phyloP scores from a whole-genome alignment of 2,329 filamentous ascomycete genomes.

The Aureobasidium namibiae region DNA sequence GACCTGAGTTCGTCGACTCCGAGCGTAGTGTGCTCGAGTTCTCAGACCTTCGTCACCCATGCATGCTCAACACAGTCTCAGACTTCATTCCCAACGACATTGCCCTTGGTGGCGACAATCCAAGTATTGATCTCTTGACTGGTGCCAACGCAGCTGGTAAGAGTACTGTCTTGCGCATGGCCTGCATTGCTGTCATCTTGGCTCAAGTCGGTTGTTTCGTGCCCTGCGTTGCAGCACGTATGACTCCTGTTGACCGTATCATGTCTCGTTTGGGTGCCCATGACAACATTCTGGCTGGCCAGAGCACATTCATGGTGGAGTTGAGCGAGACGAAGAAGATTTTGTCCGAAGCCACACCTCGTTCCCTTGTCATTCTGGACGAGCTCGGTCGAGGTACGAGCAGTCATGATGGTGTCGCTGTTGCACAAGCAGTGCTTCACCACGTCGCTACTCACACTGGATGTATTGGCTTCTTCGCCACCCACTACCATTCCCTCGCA shows the following conservation, averaged over 20 bases:
- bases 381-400: conserved; percentile 91
- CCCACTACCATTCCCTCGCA: conserved; percentile 90
- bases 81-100: conserved; percentile 98
- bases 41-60: conserved; percentile 85
- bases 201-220: conserved; percentile 93
- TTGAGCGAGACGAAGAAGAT: conserved; percentile 98
- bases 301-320: conserved; percentile 98
- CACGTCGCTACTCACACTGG: conserved; percentile 90
- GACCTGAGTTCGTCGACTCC: conserved; percentile 71
- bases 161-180: conserved; percentile 93
- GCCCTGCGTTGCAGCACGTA: conserved; percentile 68
- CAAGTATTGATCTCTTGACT: conserved; percentile 86
- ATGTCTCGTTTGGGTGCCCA: conserved; percentile 97
- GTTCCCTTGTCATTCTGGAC: conserved; percentile 92
- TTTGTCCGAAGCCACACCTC: conserved; percentile 82
- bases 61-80: conserved; percentile 78
- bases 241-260: conserved; percentile 92
- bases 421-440: conserved; percentile 94
- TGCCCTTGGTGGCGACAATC: conserved; percentile 66
- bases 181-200: conserved; percentile 93
- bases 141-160: conserved; percentile 97
- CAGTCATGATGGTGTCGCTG: conserved; percentile 92
- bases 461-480: conserved; percentile 93
- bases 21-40: conserved; percentile 79
- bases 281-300: conserved; percentile 97